Evolutionary conservation across 805 yeast genomes (phyloP).

Genomic region (Candida khao-thaluensis): DNA sequence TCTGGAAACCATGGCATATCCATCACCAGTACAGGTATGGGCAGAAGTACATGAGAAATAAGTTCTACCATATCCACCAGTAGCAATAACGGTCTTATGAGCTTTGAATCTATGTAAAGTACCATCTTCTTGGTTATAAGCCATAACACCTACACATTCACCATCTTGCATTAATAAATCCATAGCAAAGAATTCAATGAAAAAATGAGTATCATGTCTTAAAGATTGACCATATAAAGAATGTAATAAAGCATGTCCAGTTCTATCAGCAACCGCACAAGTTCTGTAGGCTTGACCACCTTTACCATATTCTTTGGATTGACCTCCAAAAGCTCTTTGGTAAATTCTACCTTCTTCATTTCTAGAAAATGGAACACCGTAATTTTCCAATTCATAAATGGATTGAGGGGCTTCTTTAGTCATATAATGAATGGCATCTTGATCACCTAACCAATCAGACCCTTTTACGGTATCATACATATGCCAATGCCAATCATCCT

Average conservation of each 20-base stretch:
- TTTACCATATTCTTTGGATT: constrained; percentile 89
- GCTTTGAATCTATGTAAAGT: constrained; percentile 97
- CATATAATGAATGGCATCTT: constrained; percentile 99
- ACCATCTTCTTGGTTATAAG: constrained; percentile 98
- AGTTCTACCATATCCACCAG: constrained; percentile 99
- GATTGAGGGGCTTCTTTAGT: constrained; percentile 96
- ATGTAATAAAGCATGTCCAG: constrained; percentile 96
- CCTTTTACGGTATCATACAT: constrained; percentile 99
- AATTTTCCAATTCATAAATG: constrained; percentile 95
- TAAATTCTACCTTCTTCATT: constrained; percentile 94
- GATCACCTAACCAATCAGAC: constrained; percentile 99
- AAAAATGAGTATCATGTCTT: constrained; percentile 95
- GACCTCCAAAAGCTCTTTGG: constrained; percentile 99
- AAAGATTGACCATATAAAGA: constrained; percentile 94
- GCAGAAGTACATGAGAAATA: constrained; percentile 99
- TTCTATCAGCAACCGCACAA: constrained; percentile 99
- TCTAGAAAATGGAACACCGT: constrained; percentile 97
- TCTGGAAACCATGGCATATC: constrained; percentile 96
- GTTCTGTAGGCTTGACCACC: constrained; percentile 99
- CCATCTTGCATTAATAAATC: constrained; percentile 94
- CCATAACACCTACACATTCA: constrained; percentile 93
- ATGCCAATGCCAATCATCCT: constrained; percentile 99
- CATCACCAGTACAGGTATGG: constrained; percentile 99
- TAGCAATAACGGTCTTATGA: constrained; percentile 93
- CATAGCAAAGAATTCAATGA: constrained; percentile 94